Conservation (phyloP, 2,329 filamentous ascomycete species). For the Aspergillus novofumigatus region DNA sequence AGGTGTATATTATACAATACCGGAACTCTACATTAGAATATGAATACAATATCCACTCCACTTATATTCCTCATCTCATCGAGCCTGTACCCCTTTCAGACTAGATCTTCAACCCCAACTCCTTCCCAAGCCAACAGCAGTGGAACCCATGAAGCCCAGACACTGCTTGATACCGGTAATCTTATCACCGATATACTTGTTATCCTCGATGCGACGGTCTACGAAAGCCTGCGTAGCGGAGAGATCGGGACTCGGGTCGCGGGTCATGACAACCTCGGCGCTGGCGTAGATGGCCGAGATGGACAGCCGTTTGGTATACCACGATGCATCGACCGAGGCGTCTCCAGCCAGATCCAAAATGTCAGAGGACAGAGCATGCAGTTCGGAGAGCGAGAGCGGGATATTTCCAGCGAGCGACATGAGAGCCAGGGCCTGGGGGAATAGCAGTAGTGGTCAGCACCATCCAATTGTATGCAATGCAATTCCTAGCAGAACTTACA, state of each 20-base stretch:
- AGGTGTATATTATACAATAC: background rate
- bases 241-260: slow-evolving; percentile 71
- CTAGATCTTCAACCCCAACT: slow-evolving; percentile 79
- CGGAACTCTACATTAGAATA: background rate
- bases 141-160: slow-evolving; percentile 74
- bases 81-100: background rate
- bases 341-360: slow-evolving; percentile 87
- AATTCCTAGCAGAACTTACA: slow-evolving; percentile 48
- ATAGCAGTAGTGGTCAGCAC: background rate
- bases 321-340: slow-evolving; percentile 72
- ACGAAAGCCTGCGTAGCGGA: slow-evolving; percentile 76
- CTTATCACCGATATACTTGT: slow-evolving; percentile 58
- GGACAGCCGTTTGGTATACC: slow-evolving; percentile 73
- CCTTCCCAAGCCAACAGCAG: slow-evolving; percentile 74
- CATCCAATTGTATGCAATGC: background rate
- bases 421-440: slow-evolving; percentile 69
- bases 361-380: slow-evolving; percentile 81
- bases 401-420: slow-evolving; percentile 84
- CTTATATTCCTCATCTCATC: background rate
- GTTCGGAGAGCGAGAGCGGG: slow-evolving; percentile 69
- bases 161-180: slow-evolving; percentile 67
- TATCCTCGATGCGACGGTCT: slow-evolving; percentile 68
- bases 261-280: slow-evolving; percentile 90
- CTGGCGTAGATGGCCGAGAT: slow-evolving; percentile 67
- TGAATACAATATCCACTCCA: background rate